These are phyloP conservation scores for Amphichorda felina DNA, from an alignment of 2,329 filamentous ascomycete genomes.

Conservation along the genomic window DNA sequence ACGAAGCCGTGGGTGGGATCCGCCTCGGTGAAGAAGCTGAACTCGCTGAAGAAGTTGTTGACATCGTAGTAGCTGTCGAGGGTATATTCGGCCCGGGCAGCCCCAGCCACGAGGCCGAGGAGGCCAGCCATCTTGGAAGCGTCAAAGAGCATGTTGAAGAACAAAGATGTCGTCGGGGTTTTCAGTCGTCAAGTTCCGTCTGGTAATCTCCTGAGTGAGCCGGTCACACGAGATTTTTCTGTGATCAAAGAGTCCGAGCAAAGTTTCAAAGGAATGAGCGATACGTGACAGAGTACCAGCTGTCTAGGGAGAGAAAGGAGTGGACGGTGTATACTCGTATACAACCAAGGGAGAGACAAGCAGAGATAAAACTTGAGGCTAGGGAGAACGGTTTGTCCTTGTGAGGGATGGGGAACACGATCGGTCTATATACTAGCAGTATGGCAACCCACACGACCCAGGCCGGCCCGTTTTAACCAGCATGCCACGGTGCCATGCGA, in stretches of 20 bases:
- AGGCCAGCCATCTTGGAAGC: constrained; percentile 13
- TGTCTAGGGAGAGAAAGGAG: background rate
- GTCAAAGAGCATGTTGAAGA: constrained; percentile 11
- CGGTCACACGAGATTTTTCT: no score
- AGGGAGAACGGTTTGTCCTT: background rate
- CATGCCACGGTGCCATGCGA: no score
- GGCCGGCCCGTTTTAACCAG: no score
- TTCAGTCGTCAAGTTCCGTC: no score
- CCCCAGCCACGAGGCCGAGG: constrained; percentile 15
- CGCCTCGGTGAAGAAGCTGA: constrained; percentile 39
- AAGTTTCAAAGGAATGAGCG: background rate
- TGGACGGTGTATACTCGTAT: background rate
- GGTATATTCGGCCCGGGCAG: constrained; percentile 23
- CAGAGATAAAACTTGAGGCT: background rate
- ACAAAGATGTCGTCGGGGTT: background rate
- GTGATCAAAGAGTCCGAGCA: no score
- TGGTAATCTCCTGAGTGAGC: no score
- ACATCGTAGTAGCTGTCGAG: constrained; percentile 35
- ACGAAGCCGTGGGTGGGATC: constrained; percentile 73
- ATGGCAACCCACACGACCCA: no score
- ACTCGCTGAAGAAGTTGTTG: constrained; percentile 43
- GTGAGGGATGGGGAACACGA: no score
- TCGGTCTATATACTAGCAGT: no score
- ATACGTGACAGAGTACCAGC: background rate
- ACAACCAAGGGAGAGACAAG: background rate